A percentile compares a stretch with the other conserved stretches of the same genome.
These are phyloP conservation scores for Trichosporon asahii DNA, from an alignment of 1,284 basidiomycete genomes.

Conservation along the genomic window DNA sequence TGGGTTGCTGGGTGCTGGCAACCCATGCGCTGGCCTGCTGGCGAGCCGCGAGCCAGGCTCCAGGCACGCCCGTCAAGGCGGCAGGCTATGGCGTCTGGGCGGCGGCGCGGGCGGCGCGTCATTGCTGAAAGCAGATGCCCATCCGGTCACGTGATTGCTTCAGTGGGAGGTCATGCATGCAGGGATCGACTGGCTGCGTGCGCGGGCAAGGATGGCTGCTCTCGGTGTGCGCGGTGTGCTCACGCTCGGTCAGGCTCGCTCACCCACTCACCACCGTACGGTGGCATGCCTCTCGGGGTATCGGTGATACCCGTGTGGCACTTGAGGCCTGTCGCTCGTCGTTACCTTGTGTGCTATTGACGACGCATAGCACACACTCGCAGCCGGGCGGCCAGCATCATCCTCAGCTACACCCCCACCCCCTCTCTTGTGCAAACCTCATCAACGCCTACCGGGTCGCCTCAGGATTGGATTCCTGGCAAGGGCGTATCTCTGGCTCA, in stretches of 20 bases:
- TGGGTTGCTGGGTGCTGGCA: background rate
- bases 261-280: background rate
- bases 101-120: background rate
- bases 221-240: background rate
- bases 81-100: background rate
- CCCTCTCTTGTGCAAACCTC: constrained; percentile 3
- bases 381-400: background rate
- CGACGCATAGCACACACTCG: constrained; percentile 1
- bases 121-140: background rate
- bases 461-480: background rate
- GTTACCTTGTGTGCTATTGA: background rate
- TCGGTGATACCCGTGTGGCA: constrained; percentile 10
- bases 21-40: constrained; percentile 9
- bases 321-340: background rate
- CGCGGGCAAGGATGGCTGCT: background rate
- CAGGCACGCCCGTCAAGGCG: background rate
- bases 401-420: background rate
- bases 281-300: background rate
- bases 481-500: background rate
- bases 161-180: background rate
- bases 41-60: background rate
- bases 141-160: background rate
- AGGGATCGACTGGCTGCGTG: background rate
- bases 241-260: background rate
- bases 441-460: constrained; percentile 5